Conservation (phyloP, 306 rosid genomes). For the Castanea crenata region DNA sequence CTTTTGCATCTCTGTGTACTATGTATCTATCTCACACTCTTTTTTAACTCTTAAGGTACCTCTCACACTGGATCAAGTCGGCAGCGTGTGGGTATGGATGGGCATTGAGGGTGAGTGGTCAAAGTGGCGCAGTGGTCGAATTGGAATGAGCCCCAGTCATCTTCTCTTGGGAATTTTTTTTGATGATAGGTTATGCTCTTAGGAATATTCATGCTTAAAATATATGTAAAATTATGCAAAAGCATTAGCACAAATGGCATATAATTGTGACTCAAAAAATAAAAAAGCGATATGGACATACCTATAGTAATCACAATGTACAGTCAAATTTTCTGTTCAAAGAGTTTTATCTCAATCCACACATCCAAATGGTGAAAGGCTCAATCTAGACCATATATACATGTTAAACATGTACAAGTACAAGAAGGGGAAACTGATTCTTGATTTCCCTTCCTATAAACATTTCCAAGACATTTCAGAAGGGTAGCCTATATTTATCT, state of each 20-base stretch:
- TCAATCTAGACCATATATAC: neutral
- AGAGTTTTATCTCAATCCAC: neutral
- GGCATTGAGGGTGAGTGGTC: no score
- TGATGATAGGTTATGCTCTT: neutral
- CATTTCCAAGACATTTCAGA: constrained; percentile 20
- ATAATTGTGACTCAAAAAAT: neutral
- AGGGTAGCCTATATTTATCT: neutral
- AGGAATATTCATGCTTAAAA: neutral
- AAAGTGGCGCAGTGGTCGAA: no score
- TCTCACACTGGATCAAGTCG: no score
- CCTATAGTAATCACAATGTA: neutral
- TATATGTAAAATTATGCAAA: neutral
- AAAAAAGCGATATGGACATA: neutral
- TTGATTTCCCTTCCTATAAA: constrained; percentile 10
- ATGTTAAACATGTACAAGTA: neutral
- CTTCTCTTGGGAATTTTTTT: neutral
- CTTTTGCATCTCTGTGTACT: no score
- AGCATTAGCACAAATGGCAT: neutral
- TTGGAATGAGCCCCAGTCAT: no score
- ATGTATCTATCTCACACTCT: no score
- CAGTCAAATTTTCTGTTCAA: neutral
- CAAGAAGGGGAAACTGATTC: constrained; percentile 22
- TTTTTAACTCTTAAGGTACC: no score
- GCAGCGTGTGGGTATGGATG: no score
- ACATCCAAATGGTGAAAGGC: neutral